Base-by-base conservation (phyloP, 768 basidiomycete genomes). In the Sporobolomyces pararoseus region DNA sequence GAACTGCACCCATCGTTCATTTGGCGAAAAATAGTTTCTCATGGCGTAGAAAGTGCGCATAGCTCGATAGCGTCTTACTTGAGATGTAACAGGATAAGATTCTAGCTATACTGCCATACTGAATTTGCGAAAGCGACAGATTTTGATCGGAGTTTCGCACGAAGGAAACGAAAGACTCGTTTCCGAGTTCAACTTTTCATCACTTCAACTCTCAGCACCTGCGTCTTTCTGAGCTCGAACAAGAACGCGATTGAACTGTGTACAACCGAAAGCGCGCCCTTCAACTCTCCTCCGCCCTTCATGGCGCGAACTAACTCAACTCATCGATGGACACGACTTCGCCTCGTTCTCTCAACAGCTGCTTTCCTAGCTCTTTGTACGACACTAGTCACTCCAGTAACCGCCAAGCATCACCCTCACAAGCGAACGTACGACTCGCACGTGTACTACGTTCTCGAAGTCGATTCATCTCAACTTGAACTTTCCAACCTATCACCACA, bases 401-500 rank as follows among this genome's bases (percentile, higher is more conserved):
- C 3, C 3, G 62, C 65, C 14, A 73, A 70, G 50, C 58, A 29
- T 1, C 29, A 47, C 12, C 75, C 75, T 2, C 71, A 63, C 35
- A 75, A 73, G 31, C 75, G 81, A 12, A 63, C 70, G 25, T 84
- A 84, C 78, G 74, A 78, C 34, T 80, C 83, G 7, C 81, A 83
- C 79, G 83, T 88, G 75, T 98, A 99, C 82, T 97, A 94, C 82
- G 79, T 80, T 25, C 72, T 83, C 66, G 80, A 81, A 66, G 75
- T 81, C 34, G 68, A 75, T 62, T 63, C 61, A 9, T 5, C 34
- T 42, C 34, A 57, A 44, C 42, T 53, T 34, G 85, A 88, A 62
- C 76, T 91, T 9, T 25, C 58, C 25, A 31, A 27, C 25, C 7
- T 23, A 7, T 46, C 42, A 34, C 86, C 87, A 74, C 86, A 89